phyloP scores from a whole-genome alignment of 768 basidiomycete species.

The Serendipita sp. region DNA sequence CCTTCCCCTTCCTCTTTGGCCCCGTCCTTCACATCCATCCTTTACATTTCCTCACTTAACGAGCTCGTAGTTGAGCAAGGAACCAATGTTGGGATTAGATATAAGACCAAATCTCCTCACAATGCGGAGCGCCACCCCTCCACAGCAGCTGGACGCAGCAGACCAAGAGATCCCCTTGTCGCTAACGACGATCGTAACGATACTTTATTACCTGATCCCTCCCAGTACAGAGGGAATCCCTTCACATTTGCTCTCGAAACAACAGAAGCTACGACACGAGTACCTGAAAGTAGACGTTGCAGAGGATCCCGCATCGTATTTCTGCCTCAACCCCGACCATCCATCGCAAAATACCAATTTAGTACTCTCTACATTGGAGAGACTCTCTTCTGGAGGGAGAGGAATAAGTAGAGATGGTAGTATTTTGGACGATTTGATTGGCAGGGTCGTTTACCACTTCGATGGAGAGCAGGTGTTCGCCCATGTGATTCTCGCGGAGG shows the following conservation, averaged over 20 bases:
- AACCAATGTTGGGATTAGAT: not conserved
- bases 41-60: no score
- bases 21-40: no score
- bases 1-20: no score
- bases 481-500: not conserved
- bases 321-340: not conserved
- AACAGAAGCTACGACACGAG: not conserved
- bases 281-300: not conserved
- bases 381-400: not conserved
- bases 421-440: not conserved
- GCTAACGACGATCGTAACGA: not conserved
- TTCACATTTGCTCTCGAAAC: not conserved
- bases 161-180: not conserved
- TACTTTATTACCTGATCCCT: not conserved
- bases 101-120: not conserved
- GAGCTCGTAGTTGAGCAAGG: not conserved
- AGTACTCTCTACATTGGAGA: not conserved
- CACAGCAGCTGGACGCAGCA: not conserved
- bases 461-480: not conserved
- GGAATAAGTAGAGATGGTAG: not conserved
- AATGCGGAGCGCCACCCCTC: not conserved
- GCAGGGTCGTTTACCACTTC: not conserved
- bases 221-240: not conserved
- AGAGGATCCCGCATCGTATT: not conserved
- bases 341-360: not conserved